Conservation (phyloP, 2,329 filamentous ascomycete genomes). For the Trichoderma atrobrunneum region DNA sequence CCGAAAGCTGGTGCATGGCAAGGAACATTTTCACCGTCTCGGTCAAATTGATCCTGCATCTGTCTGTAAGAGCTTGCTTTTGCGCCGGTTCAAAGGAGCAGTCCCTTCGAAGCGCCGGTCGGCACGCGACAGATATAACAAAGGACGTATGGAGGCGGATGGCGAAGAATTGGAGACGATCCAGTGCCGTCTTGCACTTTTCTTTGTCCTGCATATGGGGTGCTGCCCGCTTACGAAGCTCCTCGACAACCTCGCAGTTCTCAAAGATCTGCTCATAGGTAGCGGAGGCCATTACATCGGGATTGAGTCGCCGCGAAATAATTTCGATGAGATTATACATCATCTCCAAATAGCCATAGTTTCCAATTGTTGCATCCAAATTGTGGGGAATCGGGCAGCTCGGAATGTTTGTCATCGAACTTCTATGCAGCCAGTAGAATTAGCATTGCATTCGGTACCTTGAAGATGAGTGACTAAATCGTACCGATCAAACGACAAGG, state of each 20-base stretch:
- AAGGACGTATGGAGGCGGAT: conserved; percentile 65
- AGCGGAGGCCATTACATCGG: conserved; percentile 49
- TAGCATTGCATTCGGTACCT: neutral
- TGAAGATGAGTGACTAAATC: conserved; percentile 9
- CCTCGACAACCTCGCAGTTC: conserved; percentile 55
- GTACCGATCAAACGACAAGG: conserved; percentile 63
- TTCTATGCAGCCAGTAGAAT: conserved; percentile 35
- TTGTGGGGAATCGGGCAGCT: conserved; percentile 53
- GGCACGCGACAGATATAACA: conserved; percentile 63
- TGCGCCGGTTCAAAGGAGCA: conserved; percentile 51
- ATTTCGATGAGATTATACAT: conserved; percentile 64
- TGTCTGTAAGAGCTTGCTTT: conserved; percentile 53
- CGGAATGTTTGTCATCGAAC: conserved; percentile 61
- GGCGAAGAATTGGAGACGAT: conserved; percentile 62
- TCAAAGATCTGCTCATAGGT: conserved; percentile 56
- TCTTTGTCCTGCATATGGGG: conserved; percentile 58
- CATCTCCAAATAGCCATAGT: conserved; percentile 59
- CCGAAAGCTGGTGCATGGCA: conserved; percentile 65
- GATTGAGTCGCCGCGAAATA: conserved; percentile 56
- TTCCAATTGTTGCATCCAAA: conserved; percentile 41
- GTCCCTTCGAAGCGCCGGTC: conserved; percentile 58
- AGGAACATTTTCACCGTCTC: conserved; percentile 68
- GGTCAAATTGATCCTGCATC: conserved; percentile 60
- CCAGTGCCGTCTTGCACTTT: conserved; percentile 60
- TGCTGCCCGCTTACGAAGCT: conserved; percentile 47